Percentiles rank a stretch among this genome's conserved stretches.
phyloP scores from a whole-genome alignment of 2,329 filamentous ascomycete genomes.

The Talaromyces sp. region DNA sequence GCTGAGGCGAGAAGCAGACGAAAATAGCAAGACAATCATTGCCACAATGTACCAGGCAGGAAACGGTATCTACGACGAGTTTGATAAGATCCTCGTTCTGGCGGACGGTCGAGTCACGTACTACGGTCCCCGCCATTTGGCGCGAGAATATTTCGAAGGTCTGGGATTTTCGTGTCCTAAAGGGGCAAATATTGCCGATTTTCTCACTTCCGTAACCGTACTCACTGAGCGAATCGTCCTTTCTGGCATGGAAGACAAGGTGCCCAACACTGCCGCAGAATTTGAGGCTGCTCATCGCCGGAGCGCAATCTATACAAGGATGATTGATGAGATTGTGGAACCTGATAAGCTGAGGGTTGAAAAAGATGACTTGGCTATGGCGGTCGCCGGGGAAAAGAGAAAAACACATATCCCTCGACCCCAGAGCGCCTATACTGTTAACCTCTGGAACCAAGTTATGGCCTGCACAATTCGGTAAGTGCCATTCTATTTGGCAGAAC shows the following conservation, averaged over 20 bases:
- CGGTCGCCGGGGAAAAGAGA: constrained; percentile 26
- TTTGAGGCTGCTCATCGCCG: constrained; percentile 48
- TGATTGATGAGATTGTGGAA: constrained; percentile 43
- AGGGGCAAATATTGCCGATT: constrained; percentile 61
- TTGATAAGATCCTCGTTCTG: constrained; percentile 64
- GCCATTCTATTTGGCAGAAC: not conserved
- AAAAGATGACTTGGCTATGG: constrained; percentile 23
- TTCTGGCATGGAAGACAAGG: constrained; percentile 24
- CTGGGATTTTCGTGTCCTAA: constrained; percentile 59
- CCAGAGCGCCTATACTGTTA: constrained; percentile 26
- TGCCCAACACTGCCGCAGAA: constrained; percentile 30
- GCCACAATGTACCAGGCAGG: constrained; percentile 65
- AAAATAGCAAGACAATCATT: constrained; percentile 54
- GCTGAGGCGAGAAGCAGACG: constrained; percentile 56
- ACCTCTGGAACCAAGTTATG: constrained; percentile 35
- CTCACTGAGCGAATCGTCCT: constrained; percentile 41
- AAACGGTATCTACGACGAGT: constrained; percentile 62
- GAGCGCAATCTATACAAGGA: constrained; percentile 46
- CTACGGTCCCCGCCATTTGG: constrained; percentile 55
- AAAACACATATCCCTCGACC: constrained; percentile 26
- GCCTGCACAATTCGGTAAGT: constrained; percentile 40
- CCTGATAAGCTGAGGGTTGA: constrained; percentile 26
- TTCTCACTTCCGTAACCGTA: constrained; percentile 60
- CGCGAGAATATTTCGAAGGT: constrained; percentile 57
- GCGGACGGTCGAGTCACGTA: constrained; percentile 61